phyloP scores from a whole-genome alignment of 2,329 filamentous ascomycete genomes.

The Malbranchea zuffiana region DNA sequence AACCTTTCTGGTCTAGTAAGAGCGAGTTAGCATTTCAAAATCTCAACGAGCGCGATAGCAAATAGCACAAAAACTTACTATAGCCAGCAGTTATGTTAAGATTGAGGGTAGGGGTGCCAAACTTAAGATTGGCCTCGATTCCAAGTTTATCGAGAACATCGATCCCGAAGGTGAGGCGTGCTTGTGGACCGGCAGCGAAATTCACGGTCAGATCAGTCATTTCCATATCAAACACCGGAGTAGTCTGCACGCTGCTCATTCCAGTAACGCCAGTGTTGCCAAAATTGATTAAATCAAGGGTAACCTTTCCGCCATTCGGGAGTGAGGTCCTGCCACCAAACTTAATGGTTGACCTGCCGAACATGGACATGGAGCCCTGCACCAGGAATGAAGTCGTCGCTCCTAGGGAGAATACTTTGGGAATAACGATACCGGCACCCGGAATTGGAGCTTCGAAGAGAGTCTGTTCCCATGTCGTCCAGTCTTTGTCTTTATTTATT shows the following conservation, averaged over 20 bases:
- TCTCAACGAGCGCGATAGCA: background rate
- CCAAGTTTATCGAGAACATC: conserved; percentile 16
- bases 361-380: conserved; percentile 14
- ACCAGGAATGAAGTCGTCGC: conserved; percentile 19
- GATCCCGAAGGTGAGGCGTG: conserved; percentile 20
- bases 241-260: conserved; percentile 16
- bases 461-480: conserved; percentile 11
- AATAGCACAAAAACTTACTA: conserved; percentile 8
- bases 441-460: conserved; percentile 17
- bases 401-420: conserved; percentile 20
- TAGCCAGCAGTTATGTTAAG: conserved; percentile 13
- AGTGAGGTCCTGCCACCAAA: conserved; percentile 18
- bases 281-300: conserved; percentile 17
- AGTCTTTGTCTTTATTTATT: conserved; percentile 6
- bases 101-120: conserved; percentile 11
- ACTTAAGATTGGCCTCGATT: conserved; percentile 11
- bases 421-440: conserved; percentile 18
- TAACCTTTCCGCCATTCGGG: conserved; percentile 19
- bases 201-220: conserved; percentile 17
- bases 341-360: conserved; percentile 17
- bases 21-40: background rate
- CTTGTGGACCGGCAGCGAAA: conserved; percentile 17
- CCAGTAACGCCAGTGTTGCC: conserved; percentile 18
- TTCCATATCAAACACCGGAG: conserved; percentile 20
- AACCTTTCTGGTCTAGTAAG: conserved; percentile 14